These are phyloP conservation scores for Jatropha multifida DNA, from an alignment of 441 rosid genomes.

Conservation along the genomic window DNA sequence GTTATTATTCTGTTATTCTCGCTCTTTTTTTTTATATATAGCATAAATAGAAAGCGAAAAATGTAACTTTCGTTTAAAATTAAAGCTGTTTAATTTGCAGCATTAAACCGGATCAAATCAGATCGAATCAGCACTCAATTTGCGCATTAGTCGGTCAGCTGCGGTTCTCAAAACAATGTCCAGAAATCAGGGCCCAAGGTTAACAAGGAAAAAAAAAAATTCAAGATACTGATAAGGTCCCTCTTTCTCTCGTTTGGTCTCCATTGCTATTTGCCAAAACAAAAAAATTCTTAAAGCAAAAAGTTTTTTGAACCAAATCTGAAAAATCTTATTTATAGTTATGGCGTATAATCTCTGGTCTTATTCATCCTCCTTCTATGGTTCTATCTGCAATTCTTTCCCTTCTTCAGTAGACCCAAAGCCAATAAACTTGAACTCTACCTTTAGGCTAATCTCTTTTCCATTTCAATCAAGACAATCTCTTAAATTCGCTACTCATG, in stretches of 20 bases:
- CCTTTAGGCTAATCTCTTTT: constrained; percentile 27
- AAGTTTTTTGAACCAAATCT: constrained; percentile 2
- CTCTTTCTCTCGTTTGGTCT: neutral
- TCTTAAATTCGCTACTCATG: constrained; percentile 34
- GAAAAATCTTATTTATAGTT: too few species aligned
- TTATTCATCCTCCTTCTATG: constrained; percentile 52
- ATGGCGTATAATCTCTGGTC: constrained; percentile 60
- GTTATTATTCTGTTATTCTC: too few species aligned
- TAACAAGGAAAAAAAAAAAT: too few species aligned
- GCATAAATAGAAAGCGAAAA: too few species aligned
- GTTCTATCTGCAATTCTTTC: constrained; percentile 37
- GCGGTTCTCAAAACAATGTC: too few species aligned
- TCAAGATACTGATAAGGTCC: constrained; percentile 13
- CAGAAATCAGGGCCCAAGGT: too few species aligned
- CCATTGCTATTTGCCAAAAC: neutral
- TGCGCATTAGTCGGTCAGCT: too few species aligned
- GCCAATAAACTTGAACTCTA: constrained; percentile 26
- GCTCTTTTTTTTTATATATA: too few species aligned
- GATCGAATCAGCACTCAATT: too few species aligned
- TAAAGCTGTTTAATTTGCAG: too few species aligned
- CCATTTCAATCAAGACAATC: constrained; percentile 30
- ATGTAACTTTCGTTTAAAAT: too few species aligned
- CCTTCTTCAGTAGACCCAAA: constrained; percentile 31
- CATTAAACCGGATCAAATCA: too few species aligned
- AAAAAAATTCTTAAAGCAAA: neutral